These are phyloP conservation scores for Chlamydomonas schloesseri DNA, from an alignment of 139 green algal genomes.

Conservation along the genomic window DNA sequence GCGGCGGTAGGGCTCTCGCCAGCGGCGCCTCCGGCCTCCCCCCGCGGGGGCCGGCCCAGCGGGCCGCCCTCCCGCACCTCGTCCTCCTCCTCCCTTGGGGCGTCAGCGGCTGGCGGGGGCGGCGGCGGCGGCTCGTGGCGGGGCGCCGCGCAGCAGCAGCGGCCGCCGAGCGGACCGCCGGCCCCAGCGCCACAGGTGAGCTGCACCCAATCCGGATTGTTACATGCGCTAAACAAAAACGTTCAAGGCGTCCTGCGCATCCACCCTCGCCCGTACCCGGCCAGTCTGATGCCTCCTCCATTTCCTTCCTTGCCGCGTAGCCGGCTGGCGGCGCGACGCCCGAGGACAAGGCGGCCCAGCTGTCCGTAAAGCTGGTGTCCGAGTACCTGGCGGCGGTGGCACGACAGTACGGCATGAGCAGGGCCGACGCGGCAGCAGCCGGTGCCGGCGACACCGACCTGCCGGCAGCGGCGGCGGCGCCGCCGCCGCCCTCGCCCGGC, in stretches of 20 bases:
- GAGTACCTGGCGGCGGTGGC: slow-evolving; percentile 39
- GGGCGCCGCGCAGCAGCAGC: too few species aligned
- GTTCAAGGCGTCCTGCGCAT: too few species aligned
- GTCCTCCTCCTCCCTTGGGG: slow-evolving; percentile 7
- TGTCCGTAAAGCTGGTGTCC: slow-evolving; percentile 54
- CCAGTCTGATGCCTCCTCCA: too few species aligned
- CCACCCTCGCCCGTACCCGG: too few species aligned
- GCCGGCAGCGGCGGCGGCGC: background rate
- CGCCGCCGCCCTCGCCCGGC: slow-evolving; percentile 5
- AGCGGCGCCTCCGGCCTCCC: background rate
- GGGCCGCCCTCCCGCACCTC: background rate
- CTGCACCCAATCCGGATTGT: too few species aligned
- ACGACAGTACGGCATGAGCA: background rate
- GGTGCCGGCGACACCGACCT: background rate
- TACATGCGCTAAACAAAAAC: too few species aligned
- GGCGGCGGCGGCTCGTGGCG: too few species aligned
- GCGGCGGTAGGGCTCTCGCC: slow-evolving; percentile 13
- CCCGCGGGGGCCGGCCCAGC: background rate
- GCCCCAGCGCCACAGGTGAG: too few species aligned
- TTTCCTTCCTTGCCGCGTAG: too few species aligned
- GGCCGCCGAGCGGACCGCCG: too few species aligned
- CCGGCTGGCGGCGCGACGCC: slow-evolving; percentile 21
- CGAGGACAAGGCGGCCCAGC: slow-evolving; percentile 69
- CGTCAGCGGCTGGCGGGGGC: too few species aligned
- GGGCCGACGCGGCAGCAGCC: background rate